Conservation (phyloP, 1,139 yeast species). For the Hyphopichia wangnamkhiaoensis region DNA sequence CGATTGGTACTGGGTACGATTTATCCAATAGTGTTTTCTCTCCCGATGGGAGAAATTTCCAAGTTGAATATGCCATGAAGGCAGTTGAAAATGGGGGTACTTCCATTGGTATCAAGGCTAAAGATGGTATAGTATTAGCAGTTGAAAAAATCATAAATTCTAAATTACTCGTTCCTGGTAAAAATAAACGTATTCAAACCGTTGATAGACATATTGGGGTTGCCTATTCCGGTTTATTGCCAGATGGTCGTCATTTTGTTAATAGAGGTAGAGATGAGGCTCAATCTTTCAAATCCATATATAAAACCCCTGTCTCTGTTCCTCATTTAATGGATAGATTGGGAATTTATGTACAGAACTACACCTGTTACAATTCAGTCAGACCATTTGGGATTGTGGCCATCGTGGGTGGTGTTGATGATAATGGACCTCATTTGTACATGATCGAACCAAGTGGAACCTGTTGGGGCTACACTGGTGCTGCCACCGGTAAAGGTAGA, state of each 20-base stretch:
- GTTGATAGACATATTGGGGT: slow-evolving; percentile 94
- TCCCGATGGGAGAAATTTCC: slow-evolving; percentile 95
- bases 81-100: slow-evolving; percentile 98
- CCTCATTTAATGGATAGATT: slow-evolving; percentile 84
- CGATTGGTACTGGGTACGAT: slow-evolving; percentile 97
- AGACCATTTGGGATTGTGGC: slow-evolving; percentile 96
- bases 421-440: slow-evolving; percentile 84
- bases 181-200: slow-evolving; percentile 87
- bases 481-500: slow-evolving; percentile 97
- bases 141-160: slow-evolving; percentile 90
- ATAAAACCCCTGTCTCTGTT: slow-evolving; percentile 75
- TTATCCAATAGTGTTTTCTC: slow-evolving; percentile 87
- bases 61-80: slow-evolving; percentile 95
- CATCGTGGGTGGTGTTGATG: slow-evolving; percentile 91
- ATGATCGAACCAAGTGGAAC: slow-evolving; percentile 98
- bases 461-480: slow-evolving; percentile 96
- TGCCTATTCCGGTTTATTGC: slow-evolving; percentile 89
- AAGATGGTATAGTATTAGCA: slow-evolving; percentile 94
- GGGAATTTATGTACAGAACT: slow-evolving; percentile 92
- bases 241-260: slow-evolving; percentile 95
- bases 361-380: slow-evolving; percentile 93
- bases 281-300: slow-evolving; percentile 70
- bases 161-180: slow-evolving; percentile 84
- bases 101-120: slow-evolving; percentile 86
- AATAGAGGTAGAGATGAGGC: slow-evolving; percentile 94